Base-by-base conservation (phyloP, 768 basidiomycete genomes). In the Lentinula lateritia region DNA sequence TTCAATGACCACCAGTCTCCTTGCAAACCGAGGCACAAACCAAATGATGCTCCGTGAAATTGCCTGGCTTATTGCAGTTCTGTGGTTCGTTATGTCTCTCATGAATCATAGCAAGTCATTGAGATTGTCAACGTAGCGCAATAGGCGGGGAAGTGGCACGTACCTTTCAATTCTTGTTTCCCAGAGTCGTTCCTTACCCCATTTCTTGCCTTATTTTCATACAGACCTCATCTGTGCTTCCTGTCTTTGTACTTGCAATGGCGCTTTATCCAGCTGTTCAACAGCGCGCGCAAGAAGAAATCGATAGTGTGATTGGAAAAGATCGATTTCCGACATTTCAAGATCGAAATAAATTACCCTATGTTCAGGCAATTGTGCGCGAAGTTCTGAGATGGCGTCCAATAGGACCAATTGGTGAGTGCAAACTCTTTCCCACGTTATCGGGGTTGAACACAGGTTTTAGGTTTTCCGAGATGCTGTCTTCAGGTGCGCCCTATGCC, bases 281-380 rank as follows among this genome's bases (percentile, higher is more conserved):
- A 59, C 45, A 48, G 13, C 53, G 58, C 10, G 72, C 70, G 6
- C 74, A 74, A 45, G 64, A 48, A 28, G 72, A 75, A 60, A 43
- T 75, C 16, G 74, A 74, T 54, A 16, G 20, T 3, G 64, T 73
- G n/a, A 62, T 73, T 13, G 73, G 73, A 20, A 39, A 61, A 3
- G 64, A 66, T n/a, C 62, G 72, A 5, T 60, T 70, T 23, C 74
- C 74, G 2, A 66, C 60, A 5, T 57, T 72, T 13, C 56, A 59
- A 18, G 73, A 74, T 50, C 41, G 54, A 12, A 56, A 63, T n/a
- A 43, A 55, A 13, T 61, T 73, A 5, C 69, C 71, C 10, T 73
- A 72, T 52, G 60, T 71, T 34, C 63, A 59, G 5, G 68, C 67
- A 0, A 32, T 72, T 12, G 64, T 72, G 3, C 69, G 67, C 52